These are phyloP conservation scores for Ehretia macrophylla DNA, from an alignment of 257 asterid genomes.

Conservation along the genomic window DNA sequence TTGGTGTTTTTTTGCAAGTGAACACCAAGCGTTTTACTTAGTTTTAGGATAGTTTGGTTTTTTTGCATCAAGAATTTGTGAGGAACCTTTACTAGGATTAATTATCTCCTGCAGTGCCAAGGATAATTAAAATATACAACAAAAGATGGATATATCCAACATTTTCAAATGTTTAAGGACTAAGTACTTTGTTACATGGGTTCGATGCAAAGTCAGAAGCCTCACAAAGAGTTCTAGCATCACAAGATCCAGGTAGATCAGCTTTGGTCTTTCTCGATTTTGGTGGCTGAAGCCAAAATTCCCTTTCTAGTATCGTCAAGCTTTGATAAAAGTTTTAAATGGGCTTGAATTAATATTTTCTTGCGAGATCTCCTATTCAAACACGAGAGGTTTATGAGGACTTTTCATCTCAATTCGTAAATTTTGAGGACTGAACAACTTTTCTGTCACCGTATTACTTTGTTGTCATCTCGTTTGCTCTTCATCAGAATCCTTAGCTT, in stretches of 20 bases:
- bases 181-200: slow-evolving; percentile 11
- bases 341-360: slow-evolving; percentile 25
- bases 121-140: too few species aligned
- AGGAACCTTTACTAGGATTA: too few species aligned
- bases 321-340: slow-evolving; percentile 23
- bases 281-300: slow-evolving; percentile 25
- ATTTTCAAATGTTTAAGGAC: too few species aligned
- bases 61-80: too few species aligned
- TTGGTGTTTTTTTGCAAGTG: too few species aligned
- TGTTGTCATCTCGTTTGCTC: slow-evolving; percentile 49
- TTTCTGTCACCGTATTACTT: slow-evolving; percentile 23
- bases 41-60: too few species aligned
- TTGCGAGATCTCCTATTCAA: slow-evolving; percentile 30
- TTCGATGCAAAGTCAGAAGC: slow-evolving; percentile 25
- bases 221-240: slow-evolving; percentile 29
- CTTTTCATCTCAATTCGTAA: slow-evolving; percentile 20
- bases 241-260: slow-evolving; percentile 21
- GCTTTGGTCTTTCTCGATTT: slow-evolving; percentile 25
- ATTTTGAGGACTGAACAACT: slow-evolving; percentile 35
- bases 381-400: slow-evolving; percentile 29
- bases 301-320: slow-evolving; percentile 21
- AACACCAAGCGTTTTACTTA: too few species aligned
- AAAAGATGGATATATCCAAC: too few species aligned
- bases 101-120: too few species aligned
- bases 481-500: slow-evolving; percentile 95